Percentiles rank a stretch among this genome's conserved stretches.
phyloP scores from a whole-genome alignment of 345 rosid species.

The Diplotaxis tenuifolia region DNA sequence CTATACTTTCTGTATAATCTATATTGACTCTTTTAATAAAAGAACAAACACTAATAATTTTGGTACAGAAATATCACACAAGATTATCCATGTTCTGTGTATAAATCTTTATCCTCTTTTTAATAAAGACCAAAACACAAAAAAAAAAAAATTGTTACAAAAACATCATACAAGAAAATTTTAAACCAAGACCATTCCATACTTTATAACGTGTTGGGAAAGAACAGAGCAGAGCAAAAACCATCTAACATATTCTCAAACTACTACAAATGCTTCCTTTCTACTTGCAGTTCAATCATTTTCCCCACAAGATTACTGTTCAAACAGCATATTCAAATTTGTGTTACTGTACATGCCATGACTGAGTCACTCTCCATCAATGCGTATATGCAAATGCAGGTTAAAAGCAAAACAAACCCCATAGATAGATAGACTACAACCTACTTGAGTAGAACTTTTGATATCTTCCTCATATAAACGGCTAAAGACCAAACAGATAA shows the following conservation, averaged over 20 bases:
- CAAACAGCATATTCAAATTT: not conserved
- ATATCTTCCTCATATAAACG: conserved; percentile 84
- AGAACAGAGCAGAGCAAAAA: too few species aligned
- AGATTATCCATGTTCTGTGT: too few species aligned
- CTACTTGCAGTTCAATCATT: not conserved
- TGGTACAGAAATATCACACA: too few species aligned
- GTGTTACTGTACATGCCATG: not conserved
- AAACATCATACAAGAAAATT: too few species aligned
- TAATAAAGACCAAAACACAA: too few species aligned
- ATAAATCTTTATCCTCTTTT: too few species aligned
- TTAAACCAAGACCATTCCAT: too few species aligned
- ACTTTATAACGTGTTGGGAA: too few species aligned
- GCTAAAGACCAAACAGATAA: conserved; percentile 82
- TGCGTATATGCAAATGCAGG: conserved; percentile 3
- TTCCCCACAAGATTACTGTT: not conserved
- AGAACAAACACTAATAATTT: too few species aligned
- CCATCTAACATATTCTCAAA: not conserved
- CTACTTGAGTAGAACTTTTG: conserved; percentile 71
- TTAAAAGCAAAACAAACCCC: conserved; percentile 25
- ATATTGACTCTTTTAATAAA: too few species aligned
- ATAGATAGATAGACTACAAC: not conserved
- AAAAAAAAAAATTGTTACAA: too few species aligned
- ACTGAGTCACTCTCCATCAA: not conserved
- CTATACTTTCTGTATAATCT: too few species aligned
- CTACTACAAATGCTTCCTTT: not conserved